Percentiles rank a stretch among this genome's conserved stretches.
Conservation (phyloP, 371 early-diverging fungal genomes). For the Mucor racemosus region DNA sequence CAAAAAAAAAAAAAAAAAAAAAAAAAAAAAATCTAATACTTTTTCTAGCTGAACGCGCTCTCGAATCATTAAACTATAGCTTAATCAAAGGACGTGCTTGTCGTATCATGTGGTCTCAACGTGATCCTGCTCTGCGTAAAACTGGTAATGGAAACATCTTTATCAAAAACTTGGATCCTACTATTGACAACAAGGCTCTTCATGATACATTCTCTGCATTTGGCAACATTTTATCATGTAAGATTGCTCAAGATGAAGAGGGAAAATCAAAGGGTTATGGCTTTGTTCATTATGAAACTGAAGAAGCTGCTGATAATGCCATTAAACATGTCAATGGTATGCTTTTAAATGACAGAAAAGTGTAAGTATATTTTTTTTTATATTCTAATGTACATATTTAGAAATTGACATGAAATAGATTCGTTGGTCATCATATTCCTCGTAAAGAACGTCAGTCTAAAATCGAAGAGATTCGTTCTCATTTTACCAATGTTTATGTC, state of each 20-base stretch:
- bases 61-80: constrained; percentile 94
- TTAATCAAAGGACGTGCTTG: constrained; percentile 91
- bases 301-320: constrained; percentile 85
- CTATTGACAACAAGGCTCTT: constrained; percentile 95
- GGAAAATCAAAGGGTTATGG: constrained; percentile 91
- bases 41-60: constrained; percentile 81
- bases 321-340: constrained; percentile 93
- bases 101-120: constrained; percentile 99
- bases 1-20: not conserved
- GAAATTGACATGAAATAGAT: constrained; percentile 28
- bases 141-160: constrained; percentile 97
- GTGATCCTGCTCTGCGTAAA: constrained; percentile 94
- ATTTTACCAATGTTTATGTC: constrained; percentile 93
- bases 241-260: constrained; percentile 83
- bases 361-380: constrained; percentile 32
- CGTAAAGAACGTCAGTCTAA: constrained; percentile 83
- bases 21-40: not conserved
- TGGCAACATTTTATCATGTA: constrained; percentile 93
- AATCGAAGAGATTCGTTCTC: constrained; percentile 74
- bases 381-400: not conserved
- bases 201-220: constrained; percentile 96
- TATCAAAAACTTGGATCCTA: constrained; percentile 98
- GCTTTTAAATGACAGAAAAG: constrained; percentile 89
- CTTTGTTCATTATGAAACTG: constrained; percentile 94
- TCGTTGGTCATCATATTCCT: constrained; percentile 82